These are phyloP conservation scores for Pseudozyma pruni DNA, from an alignment of 1,284 basidiomycete species.

Conservation along the genomic window DNA sequence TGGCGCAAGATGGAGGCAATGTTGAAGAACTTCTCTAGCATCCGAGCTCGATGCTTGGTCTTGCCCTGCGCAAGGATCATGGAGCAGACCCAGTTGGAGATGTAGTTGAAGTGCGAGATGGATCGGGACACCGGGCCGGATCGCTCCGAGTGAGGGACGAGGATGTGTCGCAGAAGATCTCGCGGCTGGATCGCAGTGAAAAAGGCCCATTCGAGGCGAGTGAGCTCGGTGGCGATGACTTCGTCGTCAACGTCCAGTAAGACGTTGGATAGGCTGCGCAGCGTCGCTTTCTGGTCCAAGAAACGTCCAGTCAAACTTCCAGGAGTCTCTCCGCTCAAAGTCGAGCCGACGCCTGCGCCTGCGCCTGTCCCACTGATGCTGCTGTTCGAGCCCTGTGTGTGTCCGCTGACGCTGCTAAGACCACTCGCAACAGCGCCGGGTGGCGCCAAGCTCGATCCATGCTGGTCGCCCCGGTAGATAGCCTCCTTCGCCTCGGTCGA, in stretches of 20 bases:
- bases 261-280: slow-evolving; percentile 55
- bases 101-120: slow-evolving; percentile 64
- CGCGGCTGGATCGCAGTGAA: slow-evolving; percentile 59
- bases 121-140: slow-evolving; percentile 55
- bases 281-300: slow-evolving; percentile 39
- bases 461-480: slow-evolving; percentile 11
- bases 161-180: slow-evolving; percentile 59
- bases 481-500: slow-evolving; percentile 21
- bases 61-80: slow-evolving; percentile 62
- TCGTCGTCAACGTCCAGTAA: slow-evolving; percentile 56
- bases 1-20: slow-evolving; percentile 56
- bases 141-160: slow-evolving; percentile 50
- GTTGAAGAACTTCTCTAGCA: slow-evolving; percentile 64
- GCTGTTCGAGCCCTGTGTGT: slow-evolving; percentile 9
- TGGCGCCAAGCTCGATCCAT: not conserved
- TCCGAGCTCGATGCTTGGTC: slow-evolving; percentile 55
- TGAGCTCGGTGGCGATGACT: slow-evolving; percentile 56
- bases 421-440: slow-evolving; percentile 5
- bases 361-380: not conserved
- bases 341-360: not conserved
- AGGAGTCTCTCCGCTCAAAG: slow-evolving; percentile 5
- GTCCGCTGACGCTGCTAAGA: no score
- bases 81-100: slow-evolving; percentile 61
- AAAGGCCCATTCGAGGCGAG: slow-evolving; percentile 56
- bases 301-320: slow-evolving; percentile 9